Base-by-base conservation (phyloP, 177 flowering plant species). In the Vitis hybrid region DNA sequence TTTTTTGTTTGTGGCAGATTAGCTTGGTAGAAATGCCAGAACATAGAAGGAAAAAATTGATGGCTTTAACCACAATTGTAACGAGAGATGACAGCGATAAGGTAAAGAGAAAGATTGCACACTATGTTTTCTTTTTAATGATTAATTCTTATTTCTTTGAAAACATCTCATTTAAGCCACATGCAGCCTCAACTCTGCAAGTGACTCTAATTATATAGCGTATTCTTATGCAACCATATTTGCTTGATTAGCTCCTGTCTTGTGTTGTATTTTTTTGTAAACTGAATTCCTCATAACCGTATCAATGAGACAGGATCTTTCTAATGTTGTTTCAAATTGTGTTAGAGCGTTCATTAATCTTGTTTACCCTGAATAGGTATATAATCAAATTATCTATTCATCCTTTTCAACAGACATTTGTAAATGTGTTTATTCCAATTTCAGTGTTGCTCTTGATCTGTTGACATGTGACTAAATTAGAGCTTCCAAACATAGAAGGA, bases 1-100 rank as follows among this genome's bases (percentile, higher is more conserved):
- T 51, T 5, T 63, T 66, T 46, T 41, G 51, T 18, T 78, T 78
- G 54, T 81, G 69, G 75, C 88, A 96, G 97, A 91, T 91, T 73
- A 93, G 97, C 85, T 78, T 96, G 84, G 20, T 92, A 68, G 98
- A 91, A 72, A 81, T 88, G 83, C 91, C 98, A 32, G 95, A 89
- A 61, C 80, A 92, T 62, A 79, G 64, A 82, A 91, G 72, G 78
- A 92, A 88, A 76, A 86, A 72, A 61, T 21, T 85, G 77, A 82
- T 81, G 89, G 58, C 86, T 57, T 74, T 85, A 59, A 90, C 94
- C 1, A 76, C 85, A 64, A 93, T 88, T 78, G 79, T 91, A 49
- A 77, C 91, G 91, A 84, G 95, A 81, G 98, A 96, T 85, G 92
- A 89, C 10, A 87, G 78, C 79, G 98, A 96, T 72, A 93, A 92